phyloP scores from a whole-genome alignment of 371 early-diverging fungal genomes.

The Conidiobolus incongruus region DNA sequence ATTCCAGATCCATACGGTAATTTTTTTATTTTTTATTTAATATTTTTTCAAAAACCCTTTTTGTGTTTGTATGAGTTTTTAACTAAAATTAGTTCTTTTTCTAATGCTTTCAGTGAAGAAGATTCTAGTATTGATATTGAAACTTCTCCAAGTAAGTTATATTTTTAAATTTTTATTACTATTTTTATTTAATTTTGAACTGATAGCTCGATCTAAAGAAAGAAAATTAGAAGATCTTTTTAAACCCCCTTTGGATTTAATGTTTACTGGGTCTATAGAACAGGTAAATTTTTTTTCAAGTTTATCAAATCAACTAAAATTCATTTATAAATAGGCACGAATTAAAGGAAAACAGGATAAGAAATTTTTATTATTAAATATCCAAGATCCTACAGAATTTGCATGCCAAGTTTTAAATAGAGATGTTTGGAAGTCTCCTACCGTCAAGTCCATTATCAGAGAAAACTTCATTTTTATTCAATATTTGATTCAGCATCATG shows the following conservation, averaged over 20 bases:
- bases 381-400: conserved; percentile 68
- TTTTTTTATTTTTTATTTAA: too few relatives aligned
- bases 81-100: too few relatives aligned
- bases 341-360: conserved; percentile 26
- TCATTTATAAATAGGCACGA: conserved; percentile 25
- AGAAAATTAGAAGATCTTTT: conserved; percentile 47
- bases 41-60: too few relatives aligned
- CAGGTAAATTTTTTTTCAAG: conserved; percentile 13
- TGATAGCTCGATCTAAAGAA: too few relatives aligned
- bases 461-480: conserved; percentile 69
- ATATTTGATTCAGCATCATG: conserved; percentile 27
- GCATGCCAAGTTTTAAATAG: conserved; percentile 71
- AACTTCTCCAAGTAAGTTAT: too few relatives aligned
- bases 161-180: too few relatives aligned
- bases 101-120: too few relatives aligned
- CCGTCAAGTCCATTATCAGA: conserved; percentile 48
- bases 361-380: conserved; percentile 73
- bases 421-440: conserved; percentile 69
- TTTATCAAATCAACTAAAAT: neutral
- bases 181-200: too few relatives aligned
- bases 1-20: too few relatives aligned
- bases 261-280: conserved; percentile 54
- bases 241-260: conserved; percentile 70
- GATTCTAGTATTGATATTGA: too few relatives aligned
- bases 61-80: too few relatives aligned